Conservation (phyloP, 352 stramenopile species). For the Phytopythium litorale region DNA sequence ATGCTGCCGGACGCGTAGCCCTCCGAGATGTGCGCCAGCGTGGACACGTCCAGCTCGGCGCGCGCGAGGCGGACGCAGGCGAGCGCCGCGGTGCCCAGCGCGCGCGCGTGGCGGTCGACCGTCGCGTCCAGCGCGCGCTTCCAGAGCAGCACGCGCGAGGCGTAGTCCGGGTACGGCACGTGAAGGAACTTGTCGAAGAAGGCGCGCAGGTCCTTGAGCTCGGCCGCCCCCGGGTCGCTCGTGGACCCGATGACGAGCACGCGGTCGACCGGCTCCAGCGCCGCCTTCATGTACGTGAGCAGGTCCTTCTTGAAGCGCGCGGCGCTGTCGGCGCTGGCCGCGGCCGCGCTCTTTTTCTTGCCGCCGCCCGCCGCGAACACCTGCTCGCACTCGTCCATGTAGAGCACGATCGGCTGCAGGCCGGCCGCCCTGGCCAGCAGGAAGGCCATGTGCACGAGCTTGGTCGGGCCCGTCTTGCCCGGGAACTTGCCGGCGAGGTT, state of each 20-base stretch:
- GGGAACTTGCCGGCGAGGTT: conserved; percentile 93
- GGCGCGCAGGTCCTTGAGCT: conserved; percentile 83
- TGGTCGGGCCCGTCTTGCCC: conserved; percentile 89
- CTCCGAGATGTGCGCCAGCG: conserved; percentile 88
- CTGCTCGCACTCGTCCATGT: conserved; percentile 93
- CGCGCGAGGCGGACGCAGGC: conserved; percentile 19
- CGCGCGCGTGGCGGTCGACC: conserved; percentile 33
- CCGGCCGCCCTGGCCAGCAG: conserved; percentile 82
- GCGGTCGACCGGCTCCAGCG: conserved; percentile 83
- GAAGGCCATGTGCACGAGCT: conserved; percentile 95
- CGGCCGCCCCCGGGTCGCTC: conserved; percentile 74
- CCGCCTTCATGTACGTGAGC: conserved; percentile 90
- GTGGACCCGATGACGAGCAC: conserved; percentile 90
- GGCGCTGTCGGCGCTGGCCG: conserved; percentile 57
- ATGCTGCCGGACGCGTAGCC: conserved; percentile 90
- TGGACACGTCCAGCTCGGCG: conserved; percentile 78
- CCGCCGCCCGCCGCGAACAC: conserved; percentile 66
- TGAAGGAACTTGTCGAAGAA: conserved; percentile 94
- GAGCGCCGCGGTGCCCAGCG: conserved; percentile 15
- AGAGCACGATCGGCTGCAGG: conserved; percentile 90
- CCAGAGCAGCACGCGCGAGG: conserved; percentile 89
- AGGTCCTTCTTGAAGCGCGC: conserved; percentile 93
- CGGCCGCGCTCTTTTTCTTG: conserved; percentile 67
- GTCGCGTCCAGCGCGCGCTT: conserved; percentile 61
- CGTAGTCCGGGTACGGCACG: conserved; percentile 90